Evolutionary conservation across 805 yeast genomes (phyloP).

Genomic region (Suhomyces xylopsoci): DNA sequence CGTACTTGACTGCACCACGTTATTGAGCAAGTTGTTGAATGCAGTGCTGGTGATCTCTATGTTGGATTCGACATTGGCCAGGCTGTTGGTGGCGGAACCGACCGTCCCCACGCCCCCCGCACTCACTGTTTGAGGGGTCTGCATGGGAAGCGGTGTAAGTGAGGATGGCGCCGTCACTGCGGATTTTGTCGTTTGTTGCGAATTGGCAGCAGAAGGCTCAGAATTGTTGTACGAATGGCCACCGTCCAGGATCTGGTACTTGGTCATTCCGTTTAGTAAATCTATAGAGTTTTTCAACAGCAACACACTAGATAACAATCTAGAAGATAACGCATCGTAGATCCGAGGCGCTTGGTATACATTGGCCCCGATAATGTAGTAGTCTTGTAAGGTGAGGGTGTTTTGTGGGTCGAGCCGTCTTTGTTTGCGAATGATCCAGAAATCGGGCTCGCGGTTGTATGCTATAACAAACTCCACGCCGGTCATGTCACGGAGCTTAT

Average conservation of each 20-base stretch:
- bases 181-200: conserved; percentile 5
- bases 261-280: conserved; percentile 30
- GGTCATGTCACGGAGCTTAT: conserved; percentile 68
- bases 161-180: conserved; percentile 6
- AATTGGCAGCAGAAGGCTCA: conserved; percentile 8
- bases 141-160: conserved; percentile 8
- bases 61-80: conserved; percentile 6
- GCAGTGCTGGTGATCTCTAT: conserved; percentile 27
- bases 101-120: conserved; percentile 7
- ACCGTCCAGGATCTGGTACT: conserved; percentile 32
- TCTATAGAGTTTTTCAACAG: conserved; percentile 34
- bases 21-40: conserved; percentile 29
- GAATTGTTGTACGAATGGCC: conserved; percentile 26
- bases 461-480: conserved; percentile 85
- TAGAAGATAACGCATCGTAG: conserved; percentile 66
- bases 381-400: conserved; percentile 62
- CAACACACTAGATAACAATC: conserved; percentile 47
- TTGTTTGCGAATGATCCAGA: conserved; percentile 89
- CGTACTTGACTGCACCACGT: conserved; percentile 16
- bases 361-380: conserved; percentile 87
- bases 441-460: conserved; percentile 79
- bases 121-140: conserved; percentile 16
- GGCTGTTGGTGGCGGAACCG: conserved; percentile 9
- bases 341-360: conserved; percentile 86
- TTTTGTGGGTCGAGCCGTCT: conserved; percentile 53